Conservation (phyloP, 192 early-diverging fungal genomes). For the Coemansia pectinata region DNA sequence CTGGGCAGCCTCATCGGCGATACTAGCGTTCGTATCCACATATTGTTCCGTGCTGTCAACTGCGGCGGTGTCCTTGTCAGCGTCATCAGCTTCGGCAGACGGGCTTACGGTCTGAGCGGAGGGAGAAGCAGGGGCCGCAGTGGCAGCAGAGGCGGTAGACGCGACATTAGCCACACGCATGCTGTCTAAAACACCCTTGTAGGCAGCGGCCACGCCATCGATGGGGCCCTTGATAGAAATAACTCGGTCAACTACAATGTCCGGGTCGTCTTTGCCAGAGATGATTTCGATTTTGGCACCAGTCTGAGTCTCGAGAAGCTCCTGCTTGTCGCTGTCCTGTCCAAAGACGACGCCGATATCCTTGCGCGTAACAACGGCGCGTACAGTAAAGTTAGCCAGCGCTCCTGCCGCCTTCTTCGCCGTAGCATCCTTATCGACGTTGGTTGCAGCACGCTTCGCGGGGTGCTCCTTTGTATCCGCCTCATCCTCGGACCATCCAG, state of each 20-base stretch:
- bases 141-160: neutral
- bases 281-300: conserved; percentile 25
- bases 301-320: conserved; percentile 24
- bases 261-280: conserved; percentile 53
- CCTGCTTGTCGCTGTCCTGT: conserved; percentile 12
- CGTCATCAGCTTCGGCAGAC: neutral
- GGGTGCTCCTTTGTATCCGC: conserved; percentile 44
- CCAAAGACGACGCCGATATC: conserved; percentile 52
- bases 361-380: conserved; percentile 53
- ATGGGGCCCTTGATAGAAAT: conserved; percentile 47
- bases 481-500: conserved; percentile 54
- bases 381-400: conserved; percentile 45
- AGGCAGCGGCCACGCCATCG: conserved; percentile 28
- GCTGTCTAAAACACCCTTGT: conserved; percentile 29
- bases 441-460: conserved; percentile 39
- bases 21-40: neutral
- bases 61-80: neutral
- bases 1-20: neutral
- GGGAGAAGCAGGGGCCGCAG: neutral
- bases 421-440: conserved; percentile 6
- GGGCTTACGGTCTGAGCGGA: neutral
- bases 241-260: conserved; percentile 54
- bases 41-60: neutral
- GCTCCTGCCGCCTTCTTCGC: conserved; percentile 15
- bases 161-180: conserved; percentile 12